These are phyloP conservation scores for Fusarium liriodendri DNA, from an alignment of 2,329 filamentous ascomycete species.

Conservation along the genomic window DNA sequence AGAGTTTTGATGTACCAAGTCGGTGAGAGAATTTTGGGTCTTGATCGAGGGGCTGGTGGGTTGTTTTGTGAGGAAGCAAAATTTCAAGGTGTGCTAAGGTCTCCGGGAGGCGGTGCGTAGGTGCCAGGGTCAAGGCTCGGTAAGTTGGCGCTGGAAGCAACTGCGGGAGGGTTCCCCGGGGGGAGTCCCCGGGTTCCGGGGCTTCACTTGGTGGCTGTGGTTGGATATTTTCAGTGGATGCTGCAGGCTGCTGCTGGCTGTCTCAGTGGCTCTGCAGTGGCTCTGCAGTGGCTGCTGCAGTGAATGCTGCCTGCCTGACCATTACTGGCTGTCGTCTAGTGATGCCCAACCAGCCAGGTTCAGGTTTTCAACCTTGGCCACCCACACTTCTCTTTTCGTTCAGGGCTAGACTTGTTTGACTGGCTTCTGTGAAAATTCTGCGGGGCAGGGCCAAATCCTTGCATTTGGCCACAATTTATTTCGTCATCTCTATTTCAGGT, in stretches of 20 bases:
- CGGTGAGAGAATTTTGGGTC: constrained; percentile 43
- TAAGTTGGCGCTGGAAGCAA: neutral
- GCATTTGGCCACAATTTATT: constrained; percentile 38
- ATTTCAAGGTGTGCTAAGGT: constrained; percentile 37
- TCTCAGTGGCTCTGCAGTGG: neutral
- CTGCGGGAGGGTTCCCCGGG: constrained; percentile 7
- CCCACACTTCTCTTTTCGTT: constrained; percentile 27
- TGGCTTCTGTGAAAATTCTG: constrained; percentile 8
- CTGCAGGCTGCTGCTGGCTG: neutral
- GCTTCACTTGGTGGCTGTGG: neutral
- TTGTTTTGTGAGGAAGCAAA: constrained; percentile 26
- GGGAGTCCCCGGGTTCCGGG: constrained; percentile 10
- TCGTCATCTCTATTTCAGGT: constrained; percentile 34
- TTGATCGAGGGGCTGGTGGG: constrained; percentile 22
- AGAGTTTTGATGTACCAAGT: constrained; percentile 24
- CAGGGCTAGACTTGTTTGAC: constrained; percentile 6
- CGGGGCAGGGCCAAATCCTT: constrained; percentile 39
- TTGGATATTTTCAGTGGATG: neutral
- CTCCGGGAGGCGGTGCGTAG: constrained; percentile 32
- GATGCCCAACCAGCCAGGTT: constrained; percentile 21
- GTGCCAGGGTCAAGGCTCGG: constrained; percentile 14
- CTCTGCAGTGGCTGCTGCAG: neutral
- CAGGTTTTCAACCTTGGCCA: constrained; percentile 24
- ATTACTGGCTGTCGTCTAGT: neutral
- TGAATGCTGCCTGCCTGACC: constrained; percentile 1